Evolutionary conservation across 805 yeast species (phyloP), one percentile per base, ranked within the genome.

Genomic region (Yarrowia divulgata): DNA sequence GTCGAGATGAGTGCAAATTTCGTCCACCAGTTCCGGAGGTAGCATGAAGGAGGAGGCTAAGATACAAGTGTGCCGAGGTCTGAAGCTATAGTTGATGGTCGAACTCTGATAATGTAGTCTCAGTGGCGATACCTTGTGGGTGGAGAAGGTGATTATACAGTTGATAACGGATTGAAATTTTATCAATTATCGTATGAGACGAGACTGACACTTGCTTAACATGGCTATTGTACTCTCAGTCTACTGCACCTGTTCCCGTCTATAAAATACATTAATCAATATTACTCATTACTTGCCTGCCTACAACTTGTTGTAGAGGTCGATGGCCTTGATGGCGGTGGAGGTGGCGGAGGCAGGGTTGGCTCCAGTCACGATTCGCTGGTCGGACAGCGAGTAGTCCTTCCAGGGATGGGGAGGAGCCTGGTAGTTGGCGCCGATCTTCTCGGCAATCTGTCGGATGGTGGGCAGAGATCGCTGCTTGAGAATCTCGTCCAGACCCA

Each of bases 301-400:
- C 34, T 57, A 43, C 64, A 57, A 42, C 39, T 42, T 48, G 42
- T 60, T 60, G 52, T 60, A 60, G 18, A 60, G 66, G 32, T 60
- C 35, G 18, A 60, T 60, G 34, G 66, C 50, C 66, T 63, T 63
- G 46, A 75, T 76, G 49, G 89, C 89, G 52, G 87, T 82, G 9
- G 82, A 79, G n/a, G 75, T 70, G 14, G 88, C 88, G 57, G 86
- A 81, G 23, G 84, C 85, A 23, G 91, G 91, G 78, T 88, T 88
- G 29, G 83, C 85, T 52, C 91, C 91, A n/a, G 90, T 84, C 49
- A 88, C 86, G 50, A 88, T 67, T 73, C 84, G 84, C 40, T 88
- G 89, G 74, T 88, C 91, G 35, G 79, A 78, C 50, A 86, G 80
- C n/a, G 84, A 75, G 72, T 78, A 85, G 54, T 81, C 85, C 50